These are phyloP conservation scores for Penicillium robsamsonii DNA, from an alignment of 495 filamentous ascomycete species.

Conservation along the genomic window DNA sequence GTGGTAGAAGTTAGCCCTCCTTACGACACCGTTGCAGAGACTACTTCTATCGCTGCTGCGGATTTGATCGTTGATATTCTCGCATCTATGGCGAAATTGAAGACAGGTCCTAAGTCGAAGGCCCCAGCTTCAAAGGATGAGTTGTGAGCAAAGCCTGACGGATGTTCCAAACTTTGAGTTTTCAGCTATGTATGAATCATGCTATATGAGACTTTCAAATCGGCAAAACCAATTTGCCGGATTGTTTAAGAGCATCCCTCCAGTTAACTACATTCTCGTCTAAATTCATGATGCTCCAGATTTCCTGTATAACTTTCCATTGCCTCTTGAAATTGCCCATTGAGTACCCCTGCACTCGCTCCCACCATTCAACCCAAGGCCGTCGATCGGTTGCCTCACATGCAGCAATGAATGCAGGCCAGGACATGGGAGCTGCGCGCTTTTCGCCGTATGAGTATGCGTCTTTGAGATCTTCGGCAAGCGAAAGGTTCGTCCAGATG, in stretches of 20 bases:
- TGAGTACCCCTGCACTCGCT: conserved; percentile 7
- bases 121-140: conserved; percentile 11
- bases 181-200: not conserved
- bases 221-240: conserved; percentile 6
- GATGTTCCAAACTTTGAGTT: not conserved
- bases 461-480: conserved; percentile 10
- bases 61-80: conserved; percentile 34
- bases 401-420: conserved; percentile 15
- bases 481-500: conserved; percentile 5
- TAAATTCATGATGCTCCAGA: conserved; percentile 10
- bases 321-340: conserved; percentile 12
- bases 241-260: conserved; percentile 3
- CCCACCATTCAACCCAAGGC: conserved; percentile 14
- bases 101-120: conserved; percentile 1
- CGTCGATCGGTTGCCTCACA: conserved; percentile 10
- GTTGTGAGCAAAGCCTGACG: conserved; percentile 1
- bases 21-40: conserved; percentile 49
- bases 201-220: not conserved
- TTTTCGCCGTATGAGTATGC: conserved; percentile 3
- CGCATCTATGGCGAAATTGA: conserved; percentile 25
- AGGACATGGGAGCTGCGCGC: conserved; percentile 13
- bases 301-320: conserved; percentile 9
- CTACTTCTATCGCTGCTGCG: conserved; percentile 47
- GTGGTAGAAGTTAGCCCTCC: conserved; percentile 50
- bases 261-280: conserved; percentile 1